Percentiles rank a stretch among this genome's conserved stretches.
These are phyloP conservation scores for Trametes elegans DNA, from an alignment of 768 basidiomycete genomes.

Conservation along the genomic window DNA sequence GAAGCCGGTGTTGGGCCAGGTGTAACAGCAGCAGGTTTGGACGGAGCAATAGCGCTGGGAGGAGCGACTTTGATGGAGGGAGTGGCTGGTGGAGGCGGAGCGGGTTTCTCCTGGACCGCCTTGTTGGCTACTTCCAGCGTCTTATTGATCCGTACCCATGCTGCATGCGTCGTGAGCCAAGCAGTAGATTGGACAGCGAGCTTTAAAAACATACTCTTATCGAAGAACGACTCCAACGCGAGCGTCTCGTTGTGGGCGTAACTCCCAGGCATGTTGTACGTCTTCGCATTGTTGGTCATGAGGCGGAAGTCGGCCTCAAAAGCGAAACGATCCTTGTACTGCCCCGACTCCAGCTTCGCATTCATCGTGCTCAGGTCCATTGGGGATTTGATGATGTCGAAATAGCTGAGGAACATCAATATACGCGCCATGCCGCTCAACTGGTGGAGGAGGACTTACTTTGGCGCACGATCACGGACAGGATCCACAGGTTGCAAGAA, in stretches of 20 bases:
- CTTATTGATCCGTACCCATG: constrained; percentile 86
- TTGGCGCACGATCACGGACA: constrained; percentile 86
- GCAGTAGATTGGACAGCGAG: background rate
- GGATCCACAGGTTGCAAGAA: constrained; percentile 96
- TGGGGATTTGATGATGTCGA: constrained; percentile 84
- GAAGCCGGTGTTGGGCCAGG: constrained; percentile 33
- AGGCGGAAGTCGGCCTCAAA: constrained; percentile 87
- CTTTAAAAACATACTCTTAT: constrained; percentile 74
- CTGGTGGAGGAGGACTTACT: constrained; percentile 43
- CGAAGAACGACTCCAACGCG: constrained; percentile 76
- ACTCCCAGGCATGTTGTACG: constrained; percentile 74
- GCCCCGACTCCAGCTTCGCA: constrained; percentile 81
- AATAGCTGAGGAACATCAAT: constrained; percentile 59
- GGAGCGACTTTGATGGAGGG: constrained; percentile 17
- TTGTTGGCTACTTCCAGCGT: constrained; percentile 67
- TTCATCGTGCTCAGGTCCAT: constrained; percentile 93
- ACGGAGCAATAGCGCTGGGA: constrained; percentile 1
- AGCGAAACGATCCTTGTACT: constrained; percentile 79
- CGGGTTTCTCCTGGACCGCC: constrained; percentile 32
- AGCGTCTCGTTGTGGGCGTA: constrained; percentile 76
- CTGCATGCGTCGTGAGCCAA: constrained; percentile 38
- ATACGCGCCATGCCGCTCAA: too few relatives aligned
- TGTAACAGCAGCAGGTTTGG: constrained; percentile 13
- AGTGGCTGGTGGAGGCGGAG: constrained; percentile 12
- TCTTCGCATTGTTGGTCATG: constrained; percentile 84